Conservation (phyloP, 2,329 filamentous ascomycete species). For the Arthrocladium fulminans region DNA sequence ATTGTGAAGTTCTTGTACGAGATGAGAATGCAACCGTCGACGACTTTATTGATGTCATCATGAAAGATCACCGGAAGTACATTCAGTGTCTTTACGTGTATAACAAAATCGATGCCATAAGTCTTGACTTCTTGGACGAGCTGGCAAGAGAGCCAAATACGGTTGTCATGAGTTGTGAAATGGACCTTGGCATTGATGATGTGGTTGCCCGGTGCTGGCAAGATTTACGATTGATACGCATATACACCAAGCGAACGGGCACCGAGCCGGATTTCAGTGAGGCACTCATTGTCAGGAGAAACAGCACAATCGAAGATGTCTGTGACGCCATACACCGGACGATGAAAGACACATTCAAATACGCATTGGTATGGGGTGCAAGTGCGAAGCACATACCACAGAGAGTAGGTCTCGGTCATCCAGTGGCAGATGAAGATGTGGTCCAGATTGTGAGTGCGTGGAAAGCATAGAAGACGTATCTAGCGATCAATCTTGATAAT, state of each 20-base stretch:
- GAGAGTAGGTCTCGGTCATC: conserved; percentile 75
- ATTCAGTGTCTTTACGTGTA: conserved; percentile 93
- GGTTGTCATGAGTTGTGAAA: conserved; percentile 93
- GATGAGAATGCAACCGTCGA: conserved; percentile 95
- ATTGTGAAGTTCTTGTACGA: conserved; percentile 89
- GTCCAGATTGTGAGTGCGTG: conserved; percentile 50
- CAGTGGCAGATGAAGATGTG: conserved; percentile 62
- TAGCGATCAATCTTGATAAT: background rate
- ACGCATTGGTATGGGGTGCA: conserved; percentile 93
- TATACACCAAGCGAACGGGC: conserved; percentile 96
- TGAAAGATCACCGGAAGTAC: conserved; percentile 98
- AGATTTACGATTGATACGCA: conserved; percentile 76
- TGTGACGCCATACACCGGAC: conserved; percentile 91
- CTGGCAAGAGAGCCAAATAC: conserved; percentile 89
- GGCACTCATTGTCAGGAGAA: conserved; percentile 81
- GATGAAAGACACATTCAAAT: conserved; percentile 98
- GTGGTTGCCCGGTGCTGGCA: conserved; percentile 94
- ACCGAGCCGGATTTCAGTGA: conserved; percentile 81
- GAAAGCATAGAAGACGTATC: conserved; percentile 19
- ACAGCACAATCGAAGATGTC: conserved; percentile 89
- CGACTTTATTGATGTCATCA: conserved; percentile 98
- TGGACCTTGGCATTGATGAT: conserved; percentile 85
- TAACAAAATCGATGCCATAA: conserved; percentile 98
- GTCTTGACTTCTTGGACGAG: conserved; percentile 83
- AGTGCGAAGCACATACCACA: conserved; percentile 93